These are phyloP conservation scores for Vigna nakashimae DNA, from an alignment of 306 rosid species.

Conservation along the genomic window DNA sequence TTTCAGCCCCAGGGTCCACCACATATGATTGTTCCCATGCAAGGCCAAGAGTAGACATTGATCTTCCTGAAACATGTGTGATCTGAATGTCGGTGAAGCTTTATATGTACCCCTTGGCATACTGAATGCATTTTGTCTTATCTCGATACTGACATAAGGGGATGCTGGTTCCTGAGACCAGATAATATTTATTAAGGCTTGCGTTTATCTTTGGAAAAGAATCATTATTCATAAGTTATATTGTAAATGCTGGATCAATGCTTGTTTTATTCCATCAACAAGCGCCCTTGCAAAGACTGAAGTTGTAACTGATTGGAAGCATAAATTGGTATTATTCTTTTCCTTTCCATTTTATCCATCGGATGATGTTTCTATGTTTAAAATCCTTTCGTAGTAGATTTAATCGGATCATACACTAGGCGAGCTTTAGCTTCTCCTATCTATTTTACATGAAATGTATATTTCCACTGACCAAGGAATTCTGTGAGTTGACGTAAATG, in stretches of 20 bases:
- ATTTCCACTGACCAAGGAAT: too few relatives aligned
- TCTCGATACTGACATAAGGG: conserved; percentile 47
- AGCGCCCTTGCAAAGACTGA: conserved; percentile 10
- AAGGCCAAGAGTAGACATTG: conserved; percentile 63
- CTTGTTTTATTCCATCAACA: conserved; percentile 36
- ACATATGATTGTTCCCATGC: conserved; percentile 74
- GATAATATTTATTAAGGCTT: conserved; percentile 43
- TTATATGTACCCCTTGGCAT: conserved; percentile 31
- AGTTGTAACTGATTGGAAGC: conserved; percentile 39
- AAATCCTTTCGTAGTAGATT: neutral
- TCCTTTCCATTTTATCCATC: neutral
- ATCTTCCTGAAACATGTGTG: conserved; percentile 27
- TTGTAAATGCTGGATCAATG: conserved; percentile 39
- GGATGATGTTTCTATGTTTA: neutral
- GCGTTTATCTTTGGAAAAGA: conserved; percentile 43
- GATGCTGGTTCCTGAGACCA: conserved; percentile 31
- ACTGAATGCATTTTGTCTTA: conserved; percentile 33
- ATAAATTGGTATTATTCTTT: conserved; percentile 28
- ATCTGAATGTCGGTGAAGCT: conserved; percentile 43
- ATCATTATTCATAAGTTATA: conserved; percentile 38
- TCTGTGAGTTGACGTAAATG: too few relatives aligned
- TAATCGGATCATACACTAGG: neutral
- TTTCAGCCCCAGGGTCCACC: conserved; percentile 64
- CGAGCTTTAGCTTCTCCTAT: neutral
- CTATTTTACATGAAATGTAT: neutral